Conservation (phyloP, 176 grass and related monocot species). For the Oryza meridionalis region DNA sequence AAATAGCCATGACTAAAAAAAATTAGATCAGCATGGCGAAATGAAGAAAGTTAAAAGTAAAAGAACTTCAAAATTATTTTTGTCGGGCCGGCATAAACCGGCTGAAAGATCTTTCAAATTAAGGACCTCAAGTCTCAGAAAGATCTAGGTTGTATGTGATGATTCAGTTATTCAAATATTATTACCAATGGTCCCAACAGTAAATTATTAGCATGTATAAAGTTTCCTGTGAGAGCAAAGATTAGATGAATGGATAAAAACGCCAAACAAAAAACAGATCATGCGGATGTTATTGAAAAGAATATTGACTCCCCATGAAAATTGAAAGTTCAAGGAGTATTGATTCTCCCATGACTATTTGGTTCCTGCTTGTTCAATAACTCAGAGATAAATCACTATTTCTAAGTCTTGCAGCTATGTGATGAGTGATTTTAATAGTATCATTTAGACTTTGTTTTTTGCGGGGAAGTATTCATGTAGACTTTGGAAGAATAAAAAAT, state of each 20-base stretch:
- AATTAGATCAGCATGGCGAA: neutral
- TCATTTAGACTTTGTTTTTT: neutral
- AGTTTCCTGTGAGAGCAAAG: neutral
- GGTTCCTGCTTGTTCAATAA: neutral
- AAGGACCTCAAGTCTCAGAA: neutral
- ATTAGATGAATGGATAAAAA: neutral
- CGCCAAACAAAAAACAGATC: neutral
- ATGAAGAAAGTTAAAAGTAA: neutral
- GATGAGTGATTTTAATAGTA: neutral
- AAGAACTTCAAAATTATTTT: neutral
- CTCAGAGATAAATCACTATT: neutral
- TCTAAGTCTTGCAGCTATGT: neutral
- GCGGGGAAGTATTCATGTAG: neutral
- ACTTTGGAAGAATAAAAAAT: neutral
- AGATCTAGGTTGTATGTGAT: neutral
- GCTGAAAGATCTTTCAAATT: neutral
- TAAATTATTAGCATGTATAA: slow-evolving; percentile 2
- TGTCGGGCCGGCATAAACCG: no score
- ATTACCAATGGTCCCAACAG: neutral
- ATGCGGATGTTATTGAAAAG: neutral
- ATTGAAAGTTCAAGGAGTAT: neutral
- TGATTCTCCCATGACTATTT: neutral
- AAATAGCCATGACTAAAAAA: slow-evolving; percentile 2
- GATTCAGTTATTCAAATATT: neutral
- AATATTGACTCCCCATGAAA: neutral